phyloP scores from a whole-genome alignment of 2,329 filamentous ascomycete genomes.

The Hymenoscyphus fructigenus region DNA sequence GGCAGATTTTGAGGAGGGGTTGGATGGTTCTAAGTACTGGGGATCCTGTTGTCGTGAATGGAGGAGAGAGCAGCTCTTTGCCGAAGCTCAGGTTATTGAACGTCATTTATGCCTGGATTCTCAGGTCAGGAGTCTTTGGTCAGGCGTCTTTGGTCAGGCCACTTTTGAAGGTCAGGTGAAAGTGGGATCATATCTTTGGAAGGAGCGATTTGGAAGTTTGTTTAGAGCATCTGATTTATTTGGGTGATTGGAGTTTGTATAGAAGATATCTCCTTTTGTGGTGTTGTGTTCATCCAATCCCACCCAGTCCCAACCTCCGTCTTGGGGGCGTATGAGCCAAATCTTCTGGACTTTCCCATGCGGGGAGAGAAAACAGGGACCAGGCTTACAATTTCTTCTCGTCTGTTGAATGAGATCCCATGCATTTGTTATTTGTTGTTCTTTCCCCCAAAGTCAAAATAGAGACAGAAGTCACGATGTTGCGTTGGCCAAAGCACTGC shows the following conservation, averaged over 20 bases:
- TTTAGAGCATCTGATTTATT: neutral
- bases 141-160: neutral
- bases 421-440: neutral
- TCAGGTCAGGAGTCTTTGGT: neutral
- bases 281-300: no score
- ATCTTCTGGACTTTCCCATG: no score
- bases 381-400: no score
- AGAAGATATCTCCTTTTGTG: no score
- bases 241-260: no score
- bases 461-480: constrained; percentile 7
- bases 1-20: constrained; percentile 19
- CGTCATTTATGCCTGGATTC: neutral
- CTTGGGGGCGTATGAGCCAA: no score
- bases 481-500: constrained; percentile 18
- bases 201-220: neutral
- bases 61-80: neutral
- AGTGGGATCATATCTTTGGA: neutral
- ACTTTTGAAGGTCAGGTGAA: neutral
- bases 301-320: no score
- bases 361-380: no score
- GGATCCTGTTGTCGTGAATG: constrained; percentile 1
- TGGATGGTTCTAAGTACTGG: constrained; percentile 23
- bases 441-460: neutral
- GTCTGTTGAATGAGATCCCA: neutral
- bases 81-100: neutral